phyloP scores from a whole-genome alignment of 306 rosid species.

The Pyrus bretschneideri region DNA sequence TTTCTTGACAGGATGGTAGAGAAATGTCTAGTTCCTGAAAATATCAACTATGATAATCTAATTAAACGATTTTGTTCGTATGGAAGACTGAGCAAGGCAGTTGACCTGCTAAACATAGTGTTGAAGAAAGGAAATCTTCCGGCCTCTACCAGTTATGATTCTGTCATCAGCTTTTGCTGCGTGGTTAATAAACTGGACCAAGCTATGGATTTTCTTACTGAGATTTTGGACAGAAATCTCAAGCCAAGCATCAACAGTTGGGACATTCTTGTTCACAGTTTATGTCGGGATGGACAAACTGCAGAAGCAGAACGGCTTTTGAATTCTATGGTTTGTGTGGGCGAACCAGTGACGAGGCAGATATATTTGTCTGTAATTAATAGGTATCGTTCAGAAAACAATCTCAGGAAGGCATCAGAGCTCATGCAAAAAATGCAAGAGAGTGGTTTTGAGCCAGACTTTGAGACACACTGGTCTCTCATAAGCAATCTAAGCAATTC shows the following conservation, averaged over 20 bases:
- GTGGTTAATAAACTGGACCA: slow-evolving; percentile 32
- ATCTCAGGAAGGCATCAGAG: slow-evolving; percentile 58
- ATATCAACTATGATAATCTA: slow-evolving; percentile 58
- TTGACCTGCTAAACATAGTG: slow-evolving; percentile 62
- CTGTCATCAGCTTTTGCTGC: slow-evolving; percentile 50
- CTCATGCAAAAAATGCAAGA: slow-evolving; percentile 72
- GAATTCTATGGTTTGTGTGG: slow-evolving; percentile 34
- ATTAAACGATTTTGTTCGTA: slow-evolving; percentile 51
- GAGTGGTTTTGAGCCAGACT: slow-evolving; percentile 74
- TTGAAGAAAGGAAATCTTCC: slow-evolving; percentile 60
- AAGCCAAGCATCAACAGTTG: slow-evolving; percentile 45
- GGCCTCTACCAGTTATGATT: slow-evolving; percentile 58
- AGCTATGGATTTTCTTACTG: slow-evolving; percentile 59
- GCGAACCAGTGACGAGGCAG: slow-evolving; percentile 60
- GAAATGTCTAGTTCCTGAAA: slow-evolving; percentile 51
- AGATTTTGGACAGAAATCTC: slow-evolving; percentile 53
- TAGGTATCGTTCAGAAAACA: slow-evolving; percentile 43
- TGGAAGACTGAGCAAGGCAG: slow-evolving; percentile 56
- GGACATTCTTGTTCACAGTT: slow-evolving; percentile 41
- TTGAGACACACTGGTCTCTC: slow-evolving; percentile 88
- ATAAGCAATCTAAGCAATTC: slow-evolving; percentile 55
- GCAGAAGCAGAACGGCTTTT: slow-evolving; percentile 60
- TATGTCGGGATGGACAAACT: slow-evolving; percentile 54
- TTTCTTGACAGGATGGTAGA: slow-evolving; percentile 56
- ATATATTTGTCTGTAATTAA: slow-evolving; percentile 51